Percentiles rank a stretch among this genome's conserved stretches.
phyloP scores from a whole-genome alignment of 2,329 filamentous ascomycete genomes.

The Scytalidium sp. region DNA sequence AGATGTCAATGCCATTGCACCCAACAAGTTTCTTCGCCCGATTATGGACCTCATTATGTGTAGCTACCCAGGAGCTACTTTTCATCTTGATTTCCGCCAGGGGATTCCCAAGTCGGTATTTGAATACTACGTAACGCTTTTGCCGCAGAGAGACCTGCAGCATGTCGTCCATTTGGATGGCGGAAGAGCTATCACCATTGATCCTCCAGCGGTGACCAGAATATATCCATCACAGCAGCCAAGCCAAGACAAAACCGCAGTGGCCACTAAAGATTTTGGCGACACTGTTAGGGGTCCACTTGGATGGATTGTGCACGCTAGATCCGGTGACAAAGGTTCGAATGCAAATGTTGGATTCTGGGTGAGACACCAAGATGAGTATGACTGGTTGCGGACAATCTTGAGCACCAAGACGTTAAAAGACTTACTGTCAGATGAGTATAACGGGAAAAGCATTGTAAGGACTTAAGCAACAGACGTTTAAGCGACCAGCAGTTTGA shows the following conservation, averaged over 20 bases:
- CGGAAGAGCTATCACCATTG: slow-evolving; percentile 14
- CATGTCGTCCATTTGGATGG: slow-evolving; percentile 17
- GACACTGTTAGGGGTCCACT: slow-evolving; percentile 8
- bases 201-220: slow-evolving; percentile 3
- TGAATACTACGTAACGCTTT: slow-evolving; percentile 22
- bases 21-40: slow-evolving; percentile 35
- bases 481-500: slow-evolving; percentile 18
- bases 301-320: slow-evolving; percentile 8
- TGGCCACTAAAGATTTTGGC: not conserved
- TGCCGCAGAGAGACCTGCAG: slow-evolving; percentile 18
- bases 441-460: slow-evolving; percentile 24
- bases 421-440: slow-evolving; percentile 17
- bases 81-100: slow-evolving; percentile 34
- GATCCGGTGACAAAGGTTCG: slow-evolving; percentile 33
- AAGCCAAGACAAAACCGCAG: slow-evolving; percentile 3
- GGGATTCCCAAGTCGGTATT: slow-evolving; percentile 27
- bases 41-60: slow-evolving; percentile 38
- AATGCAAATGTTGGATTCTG: slow-evolving; percentile 37
- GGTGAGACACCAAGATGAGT: slow-evolving; percentile 35
- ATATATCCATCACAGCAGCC: slow-evolving; percentile 7
- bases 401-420: slow-evolving; percentile 16
- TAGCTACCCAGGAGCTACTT: slow-evolving; percentile 38
- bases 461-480: slow-evolving; percentile 12
- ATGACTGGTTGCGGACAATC: slow-evolving; percentile 30
- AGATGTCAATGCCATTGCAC: slow-evolving; percentile 28